These are phyloP conservation scores for Helichrysum umbraculigerum DNA, from an alignment of 129 eudicot genomes.

Conservation along the genomic window DNA sequence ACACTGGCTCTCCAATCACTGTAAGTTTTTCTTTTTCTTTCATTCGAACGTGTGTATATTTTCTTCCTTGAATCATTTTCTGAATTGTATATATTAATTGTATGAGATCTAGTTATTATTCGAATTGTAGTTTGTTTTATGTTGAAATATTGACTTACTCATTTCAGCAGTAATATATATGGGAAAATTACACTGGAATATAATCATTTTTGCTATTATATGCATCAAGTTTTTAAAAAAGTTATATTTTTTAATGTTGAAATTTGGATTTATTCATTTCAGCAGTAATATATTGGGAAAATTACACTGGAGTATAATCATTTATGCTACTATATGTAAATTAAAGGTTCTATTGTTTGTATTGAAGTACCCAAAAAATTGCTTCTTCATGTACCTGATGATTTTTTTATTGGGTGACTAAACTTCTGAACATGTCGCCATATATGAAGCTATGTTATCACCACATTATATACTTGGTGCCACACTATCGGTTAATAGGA, in stretches of 20 bases:
- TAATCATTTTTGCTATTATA: background rate
- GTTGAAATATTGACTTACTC: background rate
- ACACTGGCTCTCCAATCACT: slow-evolving; percentile 97
- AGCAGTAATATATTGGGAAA: background rate
- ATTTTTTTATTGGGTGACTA: background rate
- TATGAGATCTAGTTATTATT: background rate
- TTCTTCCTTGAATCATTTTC: background rate
- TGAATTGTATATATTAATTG: background rate
- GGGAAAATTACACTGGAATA: background rate
- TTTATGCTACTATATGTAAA: background rate
- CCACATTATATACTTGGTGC: background rate
- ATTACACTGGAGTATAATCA: background rate
- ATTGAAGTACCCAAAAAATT: background rate
- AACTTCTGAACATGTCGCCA: background rate
- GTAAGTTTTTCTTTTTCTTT: slow-evolving; percentile 36
- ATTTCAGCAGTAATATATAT: background rate
- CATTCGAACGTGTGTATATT: slow-evolving; percentile 1
- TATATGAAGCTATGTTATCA: background rate
- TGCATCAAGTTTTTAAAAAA: too few species aligned
- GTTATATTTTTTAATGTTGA: background rate
- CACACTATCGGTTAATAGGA: background rate
- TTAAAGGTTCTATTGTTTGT: too few species aligned
- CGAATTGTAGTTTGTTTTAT: background rate
- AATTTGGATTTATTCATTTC: background rate
- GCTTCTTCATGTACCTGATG: background rate